These are phyloP conservation scores for Mercurialis annua DNA, from an alignment of 345 rosid species.

Conservation along the genomic window DNA sequence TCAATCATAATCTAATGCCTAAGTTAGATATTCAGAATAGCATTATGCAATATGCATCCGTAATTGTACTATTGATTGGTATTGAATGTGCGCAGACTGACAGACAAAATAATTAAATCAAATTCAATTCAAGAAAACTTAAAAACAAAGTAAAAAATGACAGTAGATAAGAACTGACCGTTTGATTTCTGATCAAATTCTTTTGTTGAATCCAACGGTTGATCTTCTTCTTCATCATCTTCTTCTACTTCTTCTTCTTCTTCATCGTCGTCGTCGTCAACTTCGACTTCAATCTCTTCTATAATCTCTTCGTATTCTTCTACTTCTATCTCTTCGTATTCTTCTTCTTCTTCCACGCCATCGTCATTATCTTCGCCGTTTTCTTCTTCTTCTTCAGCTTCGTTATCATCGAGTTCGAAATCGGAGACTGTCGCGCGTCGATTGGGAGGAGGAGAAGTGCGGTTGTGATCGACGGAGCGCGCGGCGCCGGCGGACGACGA, in stretches of 20 bases:
- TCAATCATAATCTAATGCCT: neutral
- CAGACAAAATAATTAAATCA: neutral
- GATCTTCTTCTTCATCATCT: neutral
- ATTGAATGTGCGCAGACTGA: neutral
- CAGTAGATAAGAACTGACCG: conserved; percentile 12
- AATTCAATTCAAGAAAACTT: neutral
- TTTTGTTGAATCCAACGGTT: conserved; percentile 3
- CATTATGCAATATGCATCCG: too few species aligned
- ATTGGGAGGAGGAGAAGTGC: neutral
- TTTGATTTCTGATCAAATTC: neutral
- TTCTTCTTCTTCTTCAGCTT: conserved; percentile 8
- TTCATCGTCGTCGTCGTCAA: conserved; percentile 1
- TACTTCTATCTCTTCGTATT: conserved; percentile 8
- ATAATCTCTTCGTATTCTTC: conserved; percentile 6
- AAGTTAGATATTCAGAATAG: neutral
- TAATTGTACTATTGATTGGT: too few species aligned
- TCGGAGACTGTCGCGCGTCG: conserved; percentile 12
- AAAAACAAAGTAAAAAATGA: too few species aligned
- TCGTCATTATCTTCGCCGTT: conserved; percentile 12
- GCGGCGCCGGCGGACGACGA: conserved; percentile 17
- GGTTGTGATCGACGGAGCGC: conserved; percentile 11
- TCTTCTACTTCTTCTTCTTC: conserved; percentile 1
- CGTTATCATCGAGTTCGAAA: neutral
- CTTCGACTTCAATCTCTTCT: conserved; percentile 7
- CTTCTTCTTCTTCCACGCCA: conserved; percentile 2